Evolutionary conservation across 305 asterid species (phyloP).

Genomic region (Fraxinus baroniana): DNA sequence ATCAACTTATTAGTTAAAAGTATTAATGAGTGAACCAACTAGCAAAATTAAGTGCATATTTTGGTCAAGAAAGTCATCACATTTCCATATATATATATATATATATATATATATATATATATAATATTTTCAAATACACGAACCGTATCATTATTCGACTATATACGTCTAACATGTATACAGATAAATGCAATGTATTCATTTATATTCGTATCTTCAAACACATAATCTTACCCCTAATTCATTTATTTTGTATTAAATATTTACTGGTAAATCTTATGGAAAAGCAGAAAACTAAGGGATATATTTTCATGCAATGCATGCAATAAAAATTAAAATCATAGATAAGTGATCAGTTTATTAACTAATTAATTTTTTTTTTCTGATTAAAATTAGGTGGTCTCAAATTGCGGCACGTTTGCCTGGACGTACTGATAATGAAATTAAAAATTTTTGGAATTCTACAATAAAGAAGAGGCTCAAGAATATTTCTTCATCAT

Average conservation of each 20-base stretch:
- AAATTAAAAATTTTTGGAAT: constrained; percentile 70
- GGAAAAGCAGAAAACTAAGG: background rate
- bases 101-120: no score
- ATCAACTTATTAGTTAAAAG: background rate
- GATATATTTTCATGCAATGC: constrained; percentile 21
- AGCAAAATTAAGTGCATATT: background rate
- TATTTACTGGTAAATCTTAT: background rate
- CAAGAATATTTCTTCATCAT: constrained; percentile 38
- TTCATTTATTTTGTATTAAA: background rate
- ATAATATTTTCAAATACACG: background rate
- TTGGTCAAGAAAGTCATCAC: background rate
- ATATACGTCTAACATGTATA: background rate
- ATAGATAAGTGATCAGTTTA: background rate
- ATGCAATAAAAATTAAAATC: background rate
- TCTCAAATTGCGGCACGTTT: constrained; percentile 67
- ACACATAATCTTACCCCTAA: background rate
- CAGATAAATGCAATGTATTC: background rate
- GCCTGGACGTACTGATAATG: constrained; percentile 70
- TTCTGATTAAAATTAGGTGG: constrained; percentile 39
- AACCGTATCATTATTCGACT: background rate
- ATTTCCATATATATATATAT: no score
- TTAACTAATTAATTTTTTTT: background rate
- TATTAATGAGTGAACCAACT: background rate
- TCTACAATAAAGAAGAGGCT: constrained; percentile 62
- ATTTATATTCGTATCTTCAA: background rate